Base-by-base conservation (phyloP, 164 flowering plant species). In the Chimonanthus salicifolius region DNA sequence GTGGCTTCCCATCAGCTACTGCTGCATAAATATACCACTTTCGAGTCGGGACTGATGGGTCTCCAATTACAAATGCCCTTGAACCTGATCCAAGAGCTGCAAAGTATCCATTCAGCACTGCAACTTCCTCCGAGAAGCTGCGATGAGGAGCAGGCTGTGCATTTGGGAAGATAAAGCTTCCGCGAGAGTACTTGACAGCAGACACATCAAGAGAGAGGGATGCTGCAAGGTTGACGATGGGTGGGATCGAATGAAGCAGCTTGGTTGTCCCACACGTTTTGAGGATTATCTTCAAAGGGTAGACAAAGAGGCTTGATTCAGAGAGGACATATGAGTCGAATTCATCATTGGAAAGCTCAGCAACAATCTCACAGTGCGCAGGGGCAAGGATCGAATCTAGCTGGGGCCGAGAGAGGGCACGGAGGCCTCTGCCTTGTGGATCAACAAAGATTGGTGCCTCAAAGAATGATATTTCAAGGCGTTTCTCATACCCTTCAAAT, bases 181-280 rank as follows among this genome's bases (percentile, higher is more conserved):
- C 95, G 2, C 92, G 87, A 2, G 92, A 78, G 83, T 89, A 90
- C 13, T 77, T 82, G 0, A 87, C 92, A 0, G 86, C 78, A 10
- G 46, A 67, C 7, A 85, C 86, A 13, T 75, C 0, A 74, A 89
- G 75, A 3, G 84, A 81, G 73, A 87, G 83, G 0, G 78, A 70
- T 4, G 72, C 66, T 3, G 90, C 83, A 8, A 84, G 85, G 69
- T 80, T 45, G 7, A 88, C 84, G 46, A 88, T 85, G 21, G 78
- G 80, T 0, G 85, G 84, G 58, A 90, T 87, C 1, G 96, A 77
- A 2, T 74, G 15, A 18, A 91, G 90, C 4, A 91, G 87, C 79
- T 84, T 87, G 0, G 96, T 91, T 3, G 96, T 89, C 13, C 96
- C 93, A 58, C 96, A 91, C 0, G 96, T 91, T 62, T 91, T 91